Base-by-base conservation (phyloP, 2,329 filamentous ascomycete species). In the Peltaster fructicola region DNA sequence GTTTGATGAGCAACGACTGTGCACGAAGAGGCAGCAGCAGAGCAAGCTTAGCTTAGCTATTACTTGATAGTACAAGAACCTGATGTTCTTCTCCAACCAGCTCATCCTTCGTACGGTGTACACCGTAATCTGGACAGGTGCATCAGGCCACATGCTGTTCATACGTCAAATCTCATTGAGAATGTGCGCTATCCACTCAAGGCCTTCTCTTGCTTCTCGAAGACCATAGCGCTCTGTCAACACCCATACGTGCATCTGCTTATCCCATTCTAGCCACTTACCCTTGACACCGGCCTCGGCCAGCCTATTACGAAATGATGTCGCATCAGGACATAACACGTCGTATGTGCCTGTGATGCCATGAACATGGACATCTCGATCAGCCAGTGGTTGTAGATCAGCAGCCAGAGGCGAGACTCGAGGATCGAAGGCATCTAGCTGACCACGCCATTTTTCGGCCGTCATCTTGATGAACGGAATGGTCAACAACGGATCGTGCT, bases 211-310 rank as follows among this genome's bases (percentile, higher is more conserved):
- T 2, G 58, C 54, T 34, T 68, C 64, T 4, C 39, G 44, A 14
- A 68, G 17, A 1, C 53, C 52, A 33, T 61, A 67, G 2, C 50
- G 45, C 22, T 54, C 58, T 1, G 59, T 56, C 17, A 70, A 40
- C 1, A 61, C 54, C 25, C 68, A 70, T 30, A 61, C 66, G 41
- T 71, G 66, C 61, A 71, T 70, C 44, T 68, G 61, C 10, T 57
- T 57, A 10, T 65, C 56, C 65, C 66, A 71, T 7, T 65, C 49
- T 19, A 71, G 34, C 67, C 66, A 70, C 27, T 62, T 49, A 0
- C 66, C 66, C 2, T 43, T 23, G 0, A 69, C 52, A 0, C 54
- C 52, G 10, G 45, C 38, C 20, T 56, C 40, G 14, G 48, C 46
- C 5, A 56, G 59, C 26, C 50, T 54, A 3, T 63, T 52, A 4